These are phyloP conservation scores for Trichoderma sp. DNA, from an alignment of 2,329 filamentous ascomycete genomes.

Conservation along the genomic window DNA sequence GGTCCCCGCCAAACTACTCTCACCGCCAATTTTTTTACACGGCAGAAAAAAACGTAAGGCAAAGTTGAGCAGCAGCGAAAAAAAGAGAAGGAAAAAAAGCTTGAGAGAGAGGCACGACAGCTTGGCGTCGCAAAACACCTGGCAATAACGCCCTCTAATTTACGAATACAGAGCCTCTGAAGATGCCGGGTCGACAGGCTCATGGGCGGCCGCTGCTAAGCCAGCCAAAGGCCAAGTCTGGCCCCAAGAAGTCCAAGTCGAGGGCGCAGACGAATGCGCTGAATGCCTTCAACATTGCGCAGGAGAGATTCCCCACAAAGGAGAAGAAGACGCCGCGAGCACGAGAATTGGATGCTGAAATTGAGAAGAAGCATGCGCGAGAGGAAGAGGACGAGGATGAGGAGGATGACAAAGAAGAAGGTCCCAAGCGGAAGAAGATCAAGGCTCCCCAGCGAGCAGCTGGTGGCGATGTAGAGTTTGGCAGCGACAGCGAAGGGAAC, in stretches of 20 bases:
- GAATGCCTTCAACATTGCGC: slow-evolving; percentile 59
- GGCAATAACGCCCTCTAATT: not conserved
- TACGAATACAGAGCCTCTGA: slow-evolving; percentile 26
- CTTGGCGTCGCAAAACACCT: not conserved
- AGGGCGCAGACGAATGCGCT: slow-evolving; percentile 53
- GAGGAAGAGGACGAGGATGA: slow-evolving; percentile 52
- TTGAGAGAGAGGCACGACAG: not conserved
- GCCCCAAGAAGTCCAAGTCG: slow-evolving; percentile 49
- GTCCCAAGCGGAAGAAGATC: slow-evolving; percentile 43
- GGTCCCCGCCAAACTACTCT: slow-evolving; percentile 32
- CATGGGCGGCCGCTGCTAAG: slow-evolving; percentile 56
- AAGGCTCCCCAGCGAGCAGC: slow-evolving; percentile 47
- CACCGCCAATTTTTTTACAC: slow-evolving; percentile 35
- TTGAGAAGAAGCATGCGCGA: slow-evolving; percentile 46
- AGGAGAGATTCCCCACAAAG: slow-evolving; percentile 51
- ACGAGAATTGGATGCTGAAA: slow-evolving; percentile 53
- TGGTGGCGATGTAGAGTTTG: slow-evolving; percentile 66
- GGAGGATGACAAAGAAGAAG: slow-evolving; percentile 56
- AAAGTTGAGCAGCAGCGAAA: not conserved
- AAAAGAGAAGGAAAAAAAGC: not conserved
- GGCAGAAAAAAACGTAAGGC: slow-evolving; percentile 33
- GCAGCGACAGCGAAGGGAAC: slow-evolving; percentile 83
- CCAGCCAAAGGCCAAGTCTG: slow-evolving; percentile 36
- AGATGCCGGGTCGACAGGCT: slow-evolving; percentile 60
- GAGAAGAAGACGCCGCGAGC: slow-evolving; percentile 52